Conservation (phyloP, 306 rosid genomes). For the Castanea crenata region DNA sequence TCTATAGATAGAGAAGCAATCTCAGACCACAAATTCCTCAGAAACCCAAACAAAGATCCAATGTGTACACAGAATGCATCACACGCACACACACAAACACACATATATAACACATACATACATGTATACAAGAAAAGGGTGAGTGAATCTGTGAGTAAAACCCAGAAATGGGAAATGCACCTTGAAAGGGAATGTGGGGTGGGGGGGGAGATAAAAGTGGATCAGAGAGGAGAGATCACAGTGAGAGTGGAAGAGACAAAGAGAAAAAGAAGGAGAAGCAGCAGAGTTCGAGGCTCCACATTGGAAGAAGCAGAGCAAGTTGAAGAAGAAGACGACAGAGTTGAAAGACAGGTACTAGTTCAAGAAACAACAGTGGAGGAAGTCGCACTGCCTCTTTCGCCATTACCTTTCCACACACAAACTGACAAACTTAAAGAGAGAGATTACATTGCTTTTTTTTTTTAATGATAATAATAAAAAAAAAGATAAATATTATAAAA, state of each 20-base stretch:
- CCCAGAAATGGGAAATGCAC: not conserved
- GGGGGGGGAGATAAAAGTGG: not conserved
- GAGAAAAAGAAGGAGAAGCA: conserved; percentile 1
- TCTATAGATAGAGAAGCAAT: not conserved
- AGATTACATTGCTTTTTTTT: conserved; percentile 17
- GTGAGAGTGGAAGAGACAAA: conserved; percentile 26
- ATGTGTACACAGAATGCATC: not conserved
- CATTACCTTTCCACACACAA: conserved; percentile 47
- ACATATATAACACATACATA: too few species aligned
- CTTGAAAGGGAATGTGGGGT: not conserved
- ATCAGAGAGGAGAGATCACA: conserved; percentile 42
- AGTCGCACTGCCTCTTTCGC: conserved; percentile 73
- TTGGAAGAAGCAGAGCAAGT: conserved; percentile 27
- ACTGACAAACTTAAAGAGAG: conserved; percentile 41
- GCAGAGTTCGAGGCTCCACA: conserved; percentile 24
- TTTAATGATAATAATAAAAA: not conserved
- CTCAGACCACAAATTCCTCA: too few species aligned
- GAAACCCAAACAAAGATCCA: too few species aligned
- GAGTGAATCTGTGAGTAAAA: not conserved
- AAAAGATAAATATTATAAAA: not conserved
- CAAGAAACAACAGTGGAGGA: conserved; percentile 50
- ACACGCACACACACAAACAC: not conserved
- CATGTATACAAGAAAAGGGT: too few species aligned
- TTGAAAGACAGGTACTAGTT: conserved; percentile 26
- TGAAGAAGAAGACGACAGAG: conserved; percentile 54